Percentiles rank a stretch among this genome's conserved stretches.
phyloP scores from a whole-genome alignment of 306 rosid species.

The Quillaja saponaria region DNA sequence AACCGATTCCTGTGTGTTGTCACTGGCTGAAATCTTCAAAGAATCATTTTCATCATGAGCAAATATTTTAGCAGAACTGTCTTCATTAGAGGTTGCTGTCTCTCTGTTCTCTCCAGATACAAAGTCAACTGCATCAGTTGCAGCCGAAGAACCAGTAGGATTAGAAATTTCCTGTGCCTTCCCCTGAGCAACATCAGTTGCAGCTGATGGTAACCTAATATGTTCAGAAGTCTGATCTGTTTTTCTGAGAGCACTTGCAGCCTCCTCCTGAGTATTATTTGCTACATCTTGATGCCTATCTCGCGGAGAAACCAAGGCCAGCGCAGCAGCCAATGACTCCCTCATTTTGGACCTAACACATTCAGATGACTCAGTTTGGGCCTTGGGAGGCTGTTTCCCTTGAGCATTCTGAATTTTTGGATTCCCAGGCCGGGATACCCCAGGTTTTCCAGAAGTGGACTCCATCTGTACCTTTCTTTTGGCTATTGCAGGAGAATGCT shows the following conservation, averaged over 20 bases:
- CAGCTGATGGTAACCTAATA: conserved; percentile 23
- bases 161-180: conserved; percentile 36
- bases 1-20: conserved; percentile 33
- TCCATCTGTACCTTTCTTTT: conserved; percentile 68
- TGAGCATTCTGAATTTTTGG: conserved; percentile 53
- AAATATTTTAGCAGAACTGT: conserved; percentile 31
- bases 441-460: conserved; percentile 51
- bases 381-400: conserved; percentile 52
- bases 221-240: conserved; percentile 35
- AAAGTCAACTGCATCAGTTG: conserved; percentile 34
- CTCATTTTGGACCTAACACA: conserved; percentile 96
- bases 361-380: conserved; percentile 66
- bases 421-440: conserved; percentile 53
- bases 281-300: conserved; percentile 33
- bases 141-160: conserved; percentile 35
- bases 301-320: conserved; percentile 67
- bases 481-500: conserved; percentile 33
- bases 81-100: conserved; percentile 26
- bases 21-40: conserved; percentile 32
- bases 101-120: conserved; percentile 35
- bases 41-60: conserved; percentile 32
- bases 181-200: conserved; percentile 29
- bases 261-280: conserved; percentile 12
- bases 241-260: conserved; percentile 25
- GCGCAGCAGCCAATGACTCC: conserved; percentile 77